These are phyloP conservation scores for Glonium stellatum DNA, from an alignment of 495 filamentous ascomycete genomes.

Conservation along the genomic window DNA sequence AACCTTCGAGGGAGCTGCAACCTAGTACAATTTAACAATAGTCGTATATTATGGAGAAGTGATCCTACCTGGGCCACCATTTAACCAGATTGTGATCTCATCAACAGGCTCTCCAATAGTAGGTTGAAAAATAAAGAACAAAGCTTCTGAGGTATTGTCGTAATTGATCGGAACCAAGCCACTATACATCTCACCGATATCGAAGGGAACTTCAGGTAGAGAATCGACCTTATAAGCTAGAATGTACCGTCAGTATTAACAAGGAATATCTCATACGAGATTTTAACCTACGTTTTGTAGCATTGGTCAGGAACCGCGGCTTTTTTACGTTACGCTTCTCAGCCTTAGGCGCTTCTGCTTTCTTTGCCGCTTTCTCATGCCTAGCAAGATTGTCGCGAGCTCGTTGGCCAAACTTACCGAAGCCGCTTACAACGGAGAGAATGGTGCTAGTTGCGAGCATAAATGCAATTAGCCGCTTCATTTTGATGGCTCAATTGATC, in stretches of 20 bases:
- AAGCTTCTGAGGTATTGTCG: constrained; percentile 33
- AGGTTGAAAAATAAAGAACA: constrained; percentile 50
- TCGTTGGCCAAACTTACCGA: not conserved
- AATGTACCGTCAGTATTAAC: not conserved
- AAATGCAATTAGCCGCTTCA: not conserved
- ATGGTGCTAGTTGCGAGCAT: not conserved
- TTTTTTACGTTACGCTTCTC: not conserved
- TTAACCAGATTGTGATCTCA: constrained; percentile 30
- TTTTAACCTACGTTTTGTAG: not conserved
- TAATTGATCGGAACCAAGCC: constrained; percentile 28
- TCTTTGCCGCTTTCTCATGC: not conserved
- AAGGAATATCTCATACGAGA: not conserved
- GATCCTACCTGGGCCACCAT: constrained; percentile 26
- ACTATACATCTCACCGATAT: constrained; percentile 30
- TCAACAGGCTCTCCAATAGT: constrained; percentile 36
- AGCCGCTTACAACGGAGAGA: not conserved
- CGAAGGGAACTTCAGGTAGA: constrained; percentile 5
- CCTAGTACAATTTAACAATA: constrained; percentile 29
- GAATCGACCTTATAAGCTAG: not conserved
- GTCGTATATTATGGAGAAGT: not conserved
- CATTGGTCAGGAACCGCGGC: not conserved
- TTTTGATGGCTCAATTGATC: not conserved
- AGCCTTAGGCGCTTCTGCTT: not conserved
- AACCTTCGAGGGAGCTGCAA: constrained; percentile 59
- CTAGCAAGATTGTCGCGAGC: not conserved